Base-by-base conservation (phyloP, 495 filamentous ascomycete genomes). In the Hyaloscypha variabilis region DNA sequence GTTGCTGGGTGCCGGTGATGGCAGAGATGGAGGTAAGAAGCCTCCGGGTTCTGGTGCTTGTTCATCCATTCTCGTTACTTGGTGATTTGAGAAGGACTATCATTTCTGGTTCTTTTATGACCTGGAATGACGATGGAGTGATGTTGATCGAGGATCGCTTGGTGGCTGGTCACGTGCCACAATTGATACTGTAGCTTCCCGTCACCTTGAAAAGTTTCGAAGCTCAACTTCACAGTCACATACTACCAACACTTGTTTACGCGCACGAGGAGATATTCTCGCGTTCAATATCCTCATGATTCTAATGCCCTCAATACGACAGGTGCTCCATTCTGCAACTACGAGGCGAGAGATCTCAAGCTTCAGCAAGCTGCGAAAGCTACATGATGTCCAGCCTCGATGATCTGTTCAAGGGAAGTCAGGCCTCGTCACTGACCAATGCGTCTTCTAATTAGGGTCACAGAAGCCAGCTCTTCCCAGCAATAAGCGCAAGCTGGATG, bases 401-500 rank as follows among this genome's bases (percentile, higher is more conserved):
- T 73, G 90, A 92, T 65, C 79, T 96, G 36, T 96, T 96, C 82
- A 93, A 94, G 77, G 92, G 92, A 79, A 3, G 11, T 21, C 34
- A 36, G 8, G n/a, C 63, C 14, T 30, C 23, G 53, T 6, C 21
- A 19, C 24, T 19, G 23, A 3, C 8, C 28, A 64, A 51, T 39
- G 66, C 54, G 49, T 57, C 56, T 39, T 49, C 58, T 58, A 57
- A 60, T 72, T 77, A 64, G 73, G 49, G 53, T 8, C 4, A 60
- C 69, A 88, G 85, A 84, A 79, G 76, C 86, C 67, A 76, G 83
- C 73, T 69, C 79, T 68, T 61, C 81, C 75, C 74, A 75, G 69
- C 54, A 82, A 79, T 73, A 96, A 96, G 78, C 88, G 92, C 68
- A 96, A 95, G 74, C 79, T 91, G 57, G 91, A 94, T 64, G 81